Conservation (phyloP, 108 stramenopile genomes). For the Nitzschia sp. region DNA sequence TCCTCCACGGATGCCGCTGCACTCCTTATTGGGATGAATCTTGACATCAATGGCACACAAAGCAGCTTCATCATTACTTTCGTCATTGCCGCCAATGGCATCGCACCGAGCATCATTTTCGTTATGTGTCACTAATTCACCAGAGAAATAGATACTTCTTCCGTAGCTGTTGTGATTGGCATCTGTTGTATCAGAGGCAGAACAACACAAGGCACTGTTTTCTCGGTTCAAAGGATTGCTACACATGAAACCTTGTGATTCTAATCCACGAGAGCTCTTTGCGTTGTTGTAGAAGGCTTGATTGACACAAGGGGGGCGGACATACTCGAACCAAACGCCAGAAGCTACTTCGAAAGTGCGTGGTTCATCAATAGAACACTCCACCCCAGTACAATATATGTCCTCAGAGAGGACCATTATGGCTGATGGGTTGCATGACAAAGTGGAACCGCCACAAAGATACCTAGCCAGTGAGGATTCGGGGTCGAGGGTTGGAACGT, state of each 20-base stretch:
- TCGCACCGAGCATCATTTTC: neutral
- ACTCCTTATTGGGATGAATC: neutral
- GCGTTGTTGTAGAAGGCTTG: constrained; percentile 46
- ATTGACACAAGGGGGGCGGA: constrained; percentile 55
- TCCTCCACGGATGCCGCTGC: neutral
- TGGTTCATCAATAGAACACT: constrained; percentile 49
- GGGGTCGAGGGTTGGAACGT: constrained; percentile 27
- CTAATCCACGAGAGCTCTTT: neutral
- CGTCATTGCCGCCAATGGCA: neutral
- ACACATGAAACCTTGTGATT: neutral
- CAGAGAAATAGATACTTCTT: too few relatives aligned
- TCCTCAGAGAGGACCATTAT: constrained; percentile 14
- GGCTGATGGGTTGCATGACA: constrained; percentile 15
- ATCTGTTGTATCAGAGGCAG: too few relatives aligned
- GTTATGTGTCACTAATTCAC: too few relatives aligned
- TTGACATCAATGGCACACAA: too few relatives aligned
- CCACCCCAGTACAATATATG: constrained; percentile 32
- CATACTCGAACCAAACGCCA: constrained; percentile 56
- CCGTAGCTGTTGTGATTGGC: too few relatives aligned
- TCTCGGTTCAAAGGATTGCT: neutral
- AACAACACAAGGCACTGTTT: neutral
- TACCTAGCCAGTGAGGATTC: constrained; percentile 17
- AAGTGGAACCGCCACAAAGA: constrained; percentile 29
- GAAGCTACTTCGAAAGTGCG: constrained; percentile 42
- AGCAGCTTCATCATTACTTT: neutral